Evolutionary conservation across 257 asterid genomes (phyloP), one percentile per base, ranked within the genome.

Genomic region (Rauvolfia tetraphylla): DNA sequence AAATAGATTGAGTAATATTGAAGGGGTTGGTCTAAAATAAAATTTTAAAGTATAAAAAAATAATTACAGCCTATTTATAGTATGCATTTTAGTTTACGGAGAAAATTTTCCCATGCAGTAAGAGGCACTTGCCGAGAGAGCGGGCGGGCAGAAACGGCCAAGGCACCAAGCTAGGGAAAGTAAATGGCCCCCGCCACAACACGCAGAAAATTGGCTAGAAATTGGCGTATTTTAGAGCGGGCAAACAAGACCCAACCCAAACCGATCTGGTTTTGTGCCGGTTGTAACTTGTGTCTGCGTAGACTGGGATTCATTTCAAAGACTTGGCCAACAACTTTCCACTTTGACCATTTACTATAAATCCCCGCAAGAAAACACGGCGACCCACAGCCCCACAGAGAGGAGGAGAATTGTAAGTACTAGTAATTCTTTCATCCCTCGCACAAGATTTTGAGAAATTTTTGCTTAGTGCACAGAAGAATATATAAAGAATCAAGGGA

Each of bases 281-380:
- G n/a, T 7, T 39, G 17, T 36, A 66, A n/a, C n/a, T n/a, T n/a
- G n/a, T n/a, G n/a, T 36, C 72, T 67, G 31, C 72, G 72, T 7
- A 62, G 68, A 62, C 68, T 62, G 54, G 33, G 73, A 62, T 34
- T 31, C 66, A 22, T 33, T 41, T 23, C 75, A 59, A 59, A 41
- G 71, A 41, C 70, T 58, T 38, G 25, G 58, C 56, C 77, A n/a
- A 74, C 69, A 39, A 38, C 77, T 58, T 36, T 38, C 29, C 15
- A 31, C 36, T 51, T 53, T 23, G 48, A 18, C 31, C 75, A 71
- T 34, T 69, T 25, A 49, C 12, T 22, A 9, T 65, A 20, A 65
- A 31, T 7, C 1, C 4, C 41, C 44, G 34, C 44, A 33, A 66
- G 71, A 67, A 67, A 38, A 67, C 49, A 12, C 51, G 5, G 33